Base-by-base conservation (phyloP, 495 filamentous ascomycete species). In the Thozetella sp. region DNA sequence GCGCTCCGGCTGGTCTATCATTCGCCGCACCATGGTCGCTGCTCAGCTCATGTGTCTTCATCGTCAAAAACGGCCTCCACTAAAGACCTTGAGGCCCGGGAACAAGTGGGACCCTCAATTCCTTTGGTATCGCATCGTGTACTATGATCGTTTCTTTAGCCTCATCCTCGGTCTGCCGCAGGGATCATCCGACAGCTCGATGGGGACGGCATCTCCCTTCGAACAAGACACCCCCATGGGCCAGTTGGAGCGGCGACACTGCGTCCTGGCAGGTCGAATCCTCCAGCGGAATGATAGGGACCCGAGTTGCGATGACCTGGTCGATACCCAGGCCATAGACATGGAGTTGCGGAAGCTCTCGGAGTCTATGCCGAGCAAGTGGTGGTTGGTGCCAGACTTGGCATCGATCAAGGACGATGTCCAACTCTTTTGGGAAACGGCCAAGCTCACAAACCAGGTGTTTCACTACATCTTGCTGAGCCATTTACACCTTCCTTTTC, bases 101-200 rank as follows among this genome's bases (percentile, higher is more conserved):
- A 54, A 40, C 20, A 11, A 24, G 23, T 9, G 17, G 34, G 22
- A 65, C 17, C 60, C 63, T 12, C 24, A 59, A 12, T 51, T 56
- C 30, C 56, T 75, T 22, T 73, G 70, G 68, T 72, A 64, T 53
- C 70, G 68, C 34, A 58, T 73, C 22, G 54, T 75, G 9, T 48
- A 46, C 40, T 25, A 50, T 1, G 69, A 72, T 30, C 60, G 64
- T 23, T 52, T 55, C 22, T 53, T 69, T 4, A 62, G 58, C 34
- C 53, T 72, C n/a, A 57, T 72, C 53, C 61, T 69, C 1, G 69
- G 66, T n/a, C 55, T 72, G 12, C 66, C 66, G 10, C 63, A 63
- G 19, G 56, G 57, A 25, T 40, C 55, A n/a, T 17, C 43, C 13
- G 62, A 63, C 20, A 37, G 19, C 24, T 61, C 25, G 53, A 65